These are phyloP conservation scores for Ophiocordyceps unilateralis DNA, from an alignment of 2,329 filamentous ascomycete genomes.

Conservation along the genomic window DNA sequence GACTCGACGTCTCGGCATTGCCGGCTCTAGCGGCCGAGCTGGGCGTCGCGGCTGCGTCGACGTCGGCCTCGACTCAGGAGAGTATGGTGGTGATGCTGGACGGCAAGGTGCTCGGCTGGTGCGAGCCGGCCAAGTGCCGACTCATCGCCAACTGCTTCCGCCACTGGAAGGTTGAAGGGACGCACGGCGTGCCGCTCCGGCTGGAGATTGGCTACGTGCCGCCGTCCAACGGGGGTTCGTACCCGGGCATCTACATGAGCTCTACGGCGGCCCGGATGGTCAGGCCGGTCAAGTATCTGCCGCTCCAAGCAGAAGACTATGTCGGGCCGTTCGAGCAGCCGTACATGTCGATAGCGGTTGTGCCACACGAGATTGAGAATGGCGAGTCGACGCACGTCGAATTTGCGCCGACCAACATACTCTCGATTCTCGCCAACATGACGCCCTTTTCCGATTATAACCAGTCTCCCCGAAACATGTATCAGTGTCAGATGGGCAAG, in stretches of 20 bases:
- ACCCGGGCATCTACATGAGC: constrained; percentile 89
- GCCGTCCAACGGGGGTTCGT: constrained; percentile 77
- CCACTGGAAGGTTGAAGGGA: constrained; percentile 88
- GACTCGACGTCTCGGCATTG: constrained; percentile 57
- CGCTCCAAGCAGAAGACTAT: constrained; percentile 69
- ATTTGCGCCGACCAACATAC: constrained; percentile 84
- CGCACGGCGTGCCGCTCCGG: constrained; percentile 60
- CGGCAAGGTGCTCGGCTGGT: constrained; percentile 80
- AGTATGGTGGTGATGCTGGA: constrained; percentile 83
- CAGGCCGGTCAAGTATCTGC: constrained; percentile 80
- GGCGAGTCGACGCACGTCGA: constrained; percentile 88
- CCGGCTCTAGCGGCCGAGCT: constrained; percentile 61
- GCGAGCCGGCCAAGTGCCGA: constrained; percentile 65
- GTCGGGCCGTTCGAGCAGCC: constrained; percentile 92
- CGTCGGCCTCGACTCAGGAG: constrained; percentile 64
- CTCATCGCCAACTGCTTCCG: constrained; percentile 73
- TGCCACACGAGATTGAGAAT: constrained; percentile 74
- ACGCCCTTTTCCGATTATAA: constrained; percentile 98
- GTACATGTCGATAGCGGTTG: constrained; percentile 93
- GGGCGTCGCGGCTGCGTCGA: constrained; percentile 51
- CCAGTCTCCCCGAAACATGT: constrained; percentile 98
- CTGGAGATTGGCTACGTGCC: constrained; percentile 90
- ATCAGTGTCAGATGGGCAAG: constrained; percentile 98
- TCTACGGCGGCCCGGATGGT: constrained; percentile 76
- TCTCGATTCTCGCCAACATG: constrained; percentile 96